Evolutionary conservation across 768 basidiomycete species (phyloP).

Genomic region (Mrakia blollopis): DNA sequence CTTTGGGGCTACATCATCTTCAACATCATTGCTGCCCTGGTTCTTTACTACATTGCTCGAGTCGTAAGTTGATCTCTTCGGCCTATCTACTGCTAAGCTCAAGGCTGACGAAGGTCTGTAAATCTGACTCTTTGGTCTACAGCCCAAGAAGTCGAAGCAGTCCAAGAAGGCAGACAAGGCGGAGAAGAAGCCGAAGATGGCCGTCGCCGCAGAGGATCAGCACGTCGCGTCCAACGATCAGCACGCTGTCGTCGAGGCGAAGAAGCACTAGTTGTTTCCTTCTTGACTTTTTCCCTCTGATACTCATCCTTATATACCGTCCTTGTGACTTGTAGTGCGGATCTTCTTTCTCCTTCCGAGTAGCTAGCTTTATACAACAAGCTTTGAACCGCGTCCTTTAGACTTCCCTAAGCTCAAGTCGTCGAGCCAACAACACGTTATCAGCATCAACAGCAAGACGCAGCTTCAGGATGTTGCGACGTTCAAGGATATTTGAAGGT

Average conservation of each 20-base stretch:
- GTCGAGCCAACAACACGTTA: no score
- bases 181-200: neutral
- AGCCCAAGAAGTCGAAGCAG: conserved; percentile 34
- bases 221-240: conserved; percentile 4
- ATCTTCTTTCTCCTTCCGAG: no score
- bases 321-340: no score
- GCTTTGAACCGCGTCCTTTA: no score
- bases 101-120: neutral
- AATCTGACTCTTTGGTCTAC: neutral
- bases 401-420: no score
- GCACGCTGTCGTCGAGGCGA: conserved; percentile 1
- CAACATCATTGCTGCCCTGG: conserved; percentile 3
- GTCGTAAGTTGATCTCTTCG: neutral
- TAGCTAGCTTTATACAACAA: no score
- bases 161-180: neutral
- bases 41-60: neutral
- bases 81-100: neutral
- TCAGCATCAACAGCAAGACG: no score
- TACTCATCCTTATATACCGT: neutral
- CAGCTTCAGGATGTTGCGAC: no score
- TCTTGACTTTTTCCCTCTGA: neutral
- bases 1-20: neutral
- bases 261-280: conserved; percentile 7
- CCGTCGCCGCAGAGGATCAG: neutral
- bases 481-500: no score